These are phyloP conservation scores for Zasmidium angulare DNA, from an alignment of 2,329 filamentous ascomycete genomes.

Conservation along the genomic window DNA sequence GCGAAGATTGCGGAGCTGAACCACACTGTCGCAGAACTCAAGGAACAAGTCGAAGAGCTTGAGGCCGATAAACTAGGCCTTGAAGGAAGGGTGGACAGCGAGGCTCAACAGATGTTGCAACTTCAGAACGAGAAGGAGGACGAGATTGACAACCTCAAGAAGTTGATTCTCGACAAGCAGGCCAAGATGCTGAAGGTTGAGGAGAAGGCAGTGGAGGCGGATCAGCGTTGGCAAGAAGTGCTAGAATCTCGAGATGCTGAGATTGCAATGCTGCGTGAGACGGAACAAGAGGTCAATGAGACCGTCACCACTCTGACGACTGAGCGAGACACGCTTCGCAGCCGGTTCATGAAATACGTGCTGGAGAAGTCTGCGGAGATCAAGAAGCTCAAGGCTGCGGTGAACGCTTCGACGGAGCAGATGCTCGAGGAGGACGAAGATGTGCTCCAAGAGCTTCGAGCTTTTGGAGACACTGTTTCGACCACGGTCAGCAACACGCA, in stretches of 20 bases:
- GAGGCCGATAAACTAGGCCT: slow-evolving; percentile 31
- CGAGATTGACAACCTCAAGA: slow-evolving; percentile 33
- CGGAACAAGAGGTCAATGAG: slow-evolving; percentile 16
- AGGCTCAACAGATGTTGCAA: slow-evolving; percentile 38
- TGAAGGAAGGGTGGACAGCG: slow-evolving; percentile 36
- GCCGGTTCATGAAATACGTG: slow-evolving; percentile 5
- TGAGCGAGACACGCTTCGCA: slow-evolving; percentile 15
- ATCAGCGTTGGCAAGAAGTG: slow-evolving; percentile 42
- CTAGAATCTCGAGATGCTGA: slow-evolving; percentile 39
- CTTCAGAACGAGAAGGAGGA: slow-evolving; percentile 34
- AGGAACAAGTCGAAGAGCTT: slow-evolving; percentile 24
- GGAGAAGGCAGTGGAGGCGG: slow-evolving; percentile 36
- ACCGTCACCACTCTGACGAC: slow-evolving; percentile 27
- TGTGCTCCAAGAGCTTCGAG: neutral
- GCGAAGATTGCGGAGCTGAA: slow-evolving; percentile 35
- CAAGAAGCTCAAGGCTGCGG: neutral
- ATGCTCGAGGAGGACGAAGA: neutral
- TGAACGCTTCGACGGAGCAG: neutral
- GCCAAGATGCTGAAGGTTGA: slow-evolving; percentile 34
- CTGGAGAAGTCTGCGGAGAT: slow-evolving; percentile 5
- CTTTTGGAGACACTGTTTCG: neutral
- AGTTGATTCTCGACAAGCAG: slow-evolving; percentile 34
- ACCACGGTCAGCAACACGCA: neutral
- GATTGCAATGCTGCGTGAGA: slow-evolving; percentile 35
- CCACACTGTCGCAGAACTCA: slow-evolving; percentile 22